These are phyloP conservation scores for Microcyclospora pomicola DNA, from an alignment of 2,329 filamentous ascomycete genomes.

Conservation along the genomic window DNA sequence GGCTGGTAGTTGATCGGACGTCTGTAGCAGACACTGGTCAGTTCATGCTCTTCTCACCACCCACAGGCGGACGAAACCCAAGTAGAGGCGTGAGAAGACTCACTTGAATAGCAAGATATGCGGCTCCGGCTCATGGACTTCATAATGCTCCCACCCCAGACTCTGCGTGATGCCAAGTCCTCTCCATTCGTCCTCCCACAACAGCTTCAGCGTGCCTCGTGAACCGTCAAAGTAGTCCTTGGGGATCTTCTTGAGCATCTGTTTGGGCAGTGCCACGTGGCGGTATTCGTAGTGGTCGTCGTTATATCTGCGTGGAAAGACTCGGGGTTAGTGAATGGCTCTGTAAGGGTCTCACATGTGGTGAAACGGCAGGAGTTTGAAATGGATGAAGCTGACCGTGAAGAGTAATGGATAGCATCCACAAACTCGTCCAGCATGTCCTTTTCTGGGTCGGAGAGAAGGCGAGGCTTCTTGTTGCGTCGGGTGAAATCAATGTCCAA, in stretches of 20 bases:
- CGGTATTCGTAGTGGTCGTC: conserved; percentile 92
- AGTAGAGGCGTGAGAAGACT: conserved; percentile 23
- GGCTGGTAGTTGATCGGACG: conserved; percentile 75
- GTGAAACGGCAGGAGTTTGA: too few species aligned
- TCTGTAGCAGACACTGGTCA: conserved; percentile 31
- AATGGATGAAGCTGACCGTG: conserved; percentile 47
- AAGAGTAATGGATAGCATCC: conserved; percentile 89
- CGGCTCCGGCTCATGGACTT: conserved; percentile 96
- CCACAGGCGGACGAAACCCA: background rate
- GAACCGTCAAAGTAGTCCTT: conserved; percentile 82
- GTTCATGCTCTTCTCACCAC: background rate
- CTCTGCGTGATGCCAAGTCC: conserved; percentile 94
- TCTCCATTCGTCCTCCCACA: conserved; percentile 99
- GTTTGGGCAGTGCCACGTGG: conserved; percentile 92
- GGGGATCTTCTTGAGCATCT: conserved; percentile 94
- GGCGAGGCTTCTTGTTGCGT: conserved; percentile 74
- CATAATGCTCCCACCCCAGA: conserved; percentile 97
- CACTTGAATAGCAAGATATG: conserved; percentile 99
- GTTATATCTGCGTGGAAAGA: conserved; percentile 53
- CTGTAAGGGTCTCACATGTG: too few species aligned
- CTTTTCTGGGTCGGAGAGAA: conserved; percentile 67
- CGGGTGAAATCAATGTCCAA: conserved; percentile 65
- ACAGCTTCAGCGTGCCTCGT: conserved; percentile 84
- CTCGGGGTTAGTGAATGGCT: background rate
- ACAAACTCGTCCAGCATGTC: conserved; percentile 79